Percentiles rank a stretch among this genome's conserved stretches.
These are phyloP conservation scores for Hortaea werneckii DNA, from an alignment of 2,329 filamentous ascomycete species.

Conservation along the genomic window DNA sequence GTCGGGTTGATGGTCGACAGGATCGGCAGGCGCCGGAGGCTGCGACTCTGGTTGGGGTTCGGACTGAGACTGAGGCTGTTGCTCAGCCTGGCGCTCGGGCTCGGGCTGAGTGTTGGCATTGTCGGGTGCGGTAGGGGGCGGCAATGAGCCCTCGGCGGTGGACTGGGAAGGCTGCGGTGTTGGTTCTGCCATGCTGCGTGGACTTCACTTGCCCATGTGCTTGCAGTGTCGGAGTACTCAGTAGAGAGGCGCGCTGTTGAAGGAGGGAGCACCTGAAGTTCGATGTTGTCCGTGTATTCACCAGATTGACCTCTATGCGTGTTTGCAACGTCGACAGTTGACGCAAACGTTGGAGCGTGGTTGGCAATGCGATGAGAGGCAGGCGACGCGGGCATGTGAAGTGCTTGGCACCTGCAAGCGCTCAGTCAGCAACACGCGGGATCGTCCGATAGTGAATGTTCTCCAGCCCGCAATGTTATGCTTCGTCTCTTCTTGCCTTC, in stretches of 20 bases:
- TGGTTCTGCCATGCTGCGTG: background rate
- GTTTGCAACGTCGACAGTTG: no score
- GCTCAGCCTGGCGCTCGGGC: background rate
- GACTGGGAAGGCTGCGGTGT: background rate
- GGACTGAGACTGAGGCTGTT: no score
- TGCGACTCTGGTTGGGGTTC: background rate
- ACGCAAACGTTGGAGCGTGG: no score
- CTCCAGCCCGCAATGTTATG: no score
- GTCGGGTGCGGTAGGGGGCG: background rate
- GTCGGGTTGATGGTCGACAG: constrained; percentile 1
- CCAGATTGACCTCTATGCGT: no score
- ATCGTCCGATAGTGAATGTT: no score
- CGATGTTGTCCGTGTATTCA: background rate
- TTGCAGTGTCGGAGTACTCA: background rate
- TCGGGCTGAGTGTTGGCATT: background rate
- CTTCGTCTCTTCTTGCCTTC: no score
- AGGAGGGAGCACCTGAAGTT: background rate
- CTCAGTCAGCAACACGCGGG: no score
- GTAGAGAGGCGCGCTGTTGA: background rate
- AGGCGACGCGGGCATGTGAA: background rate
- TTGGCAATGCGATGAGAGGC: background rate
- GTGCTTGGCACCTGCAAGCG: background rate
- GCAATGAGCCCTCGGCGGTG: background rate
- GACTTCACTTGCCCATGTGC: constrained; percentile 2
- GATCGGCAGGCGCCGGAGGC: background rate